phyloP scores from a whole-genome alignment of 2,329 filamentous ascomycete genomes.

The Trichoderma sp. region DNA sequence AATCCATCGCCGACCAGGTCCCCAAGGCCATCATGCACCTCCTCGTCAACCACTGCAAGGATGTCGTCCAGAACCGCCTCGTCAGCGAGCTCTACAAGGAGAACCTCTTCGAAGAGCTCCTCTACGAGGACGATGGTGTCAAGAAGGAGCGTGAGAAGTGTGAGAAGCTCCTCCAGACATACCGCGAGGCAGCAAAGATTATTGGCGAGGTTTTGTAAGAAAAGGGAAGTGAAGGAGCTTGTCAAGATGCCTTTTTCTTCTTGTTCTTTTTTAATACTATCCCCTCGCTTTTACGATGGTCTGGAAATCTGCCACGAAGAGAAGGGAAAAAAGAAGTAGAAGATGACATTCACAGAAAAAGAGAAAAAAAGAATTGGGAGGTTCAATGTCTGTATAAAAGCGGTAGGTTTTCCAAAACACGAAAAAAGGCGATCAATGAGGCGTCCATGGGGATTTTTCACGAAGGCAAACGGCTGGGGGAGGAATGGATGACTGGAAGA shows the following conservation, averaged over 20 bases:
- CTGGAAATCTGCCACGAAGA: not conserved
- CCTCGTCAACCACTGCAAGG: slow-evolving; percentile 96
- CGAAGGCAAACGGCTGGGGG: not conserved
- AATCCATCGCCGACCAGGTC: slow-evolving; percentile 98
- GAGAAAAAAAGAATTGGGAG: not conserved
- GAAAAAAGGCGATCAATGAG: slow-evolving; percentile 9
- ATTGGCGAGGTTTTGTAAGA: slow-evolving; percentile 87
- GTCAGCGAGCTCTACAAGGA: slow-evolving; percentile 97
- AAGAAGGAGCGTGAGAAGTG: slow-evolving; percentile 99
- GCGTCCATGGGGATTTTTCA: slow-evolving; percentile 15
- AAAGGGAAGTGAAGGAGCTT: not conserved
- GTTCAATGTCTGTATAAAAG: not conserved
- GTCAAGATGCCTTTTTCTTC: not conserved
- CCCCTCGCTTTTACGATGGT: not conserved
- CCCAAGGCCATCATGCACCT: slow-evolving; percentile 99
- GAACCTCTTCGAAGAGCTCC: slow-evolving; percentile 81
- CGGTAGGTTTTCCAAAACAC: not conserved
- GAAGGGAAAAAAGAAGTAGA: not conserved
- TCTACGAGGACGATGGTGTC: slow-evolving; percentile 96
- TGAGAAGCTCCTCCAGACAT: slow-evolving; percentile 91
- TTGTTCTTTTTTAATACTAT: not conserved
- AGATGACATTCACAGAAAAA: not conserved
- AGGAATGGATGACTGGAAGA: not conserved
- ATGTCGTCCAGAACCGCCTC: slow-evolving; percentile 94
- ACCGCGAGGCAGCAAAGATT: slow-evolving; percentile 97